Evolutionary conservation across 305 asterid genomes (phyloP), one percentile per base, ranked within the genome.

Genomic region (Solanum hybrid): DNA sequence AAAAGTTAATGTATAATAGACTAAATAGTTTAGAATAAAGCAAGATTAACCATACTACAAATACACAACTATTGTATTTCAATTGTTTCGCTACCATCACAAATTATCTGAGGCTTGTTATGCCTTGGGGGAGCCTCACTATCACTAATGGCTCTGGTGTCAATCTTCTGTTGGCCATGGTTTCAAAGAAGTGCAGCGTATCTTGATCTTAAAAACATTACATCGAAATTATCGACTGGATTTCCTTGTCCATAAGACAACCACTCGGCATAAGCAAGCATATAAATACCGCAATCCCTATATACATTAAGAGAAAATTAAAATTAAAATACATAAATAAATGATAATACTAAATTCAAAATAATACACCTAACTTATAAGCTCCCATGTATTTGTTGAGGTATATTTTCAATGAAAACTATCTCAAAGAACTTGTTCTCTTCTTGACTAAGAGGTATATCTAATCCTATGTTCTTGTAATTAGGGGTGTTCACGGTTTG

Each of bases 181-280:
- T 3, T 17, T 7, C 72, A 57, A 57, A 57, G 72, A 57, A 57
- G 24, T 7, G 4, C 3, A 57, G 1, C 4, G 1, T 2, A 20
- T 57, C 26, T 57, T 57, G 72, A 57, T 1, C 26, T 7, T 7
- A 20, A 8, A 57, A 20, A 57, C 4, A 17, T 20, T 20, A 20
- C 72, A 57, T 57, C 26, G 9, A 57, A 20, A 0, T 17, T 57
- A 17, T 0, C 1, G 0, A 0, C 1, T 57, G 2, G 0, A 20
- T 17, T 57, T 6, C 3, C 70, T 17, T 17, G 4, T 20, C 26
- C 24, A 20, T 57, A 17, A 6, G 24, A 2, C 4, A 57, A 57
- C 4, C n/a, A 57, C 10, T 57, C 9, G 3, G 65, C 65, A 57
- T 20, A 57, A 17, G 72, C 24, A 7, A 57, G 4, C 24, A 57